These are phyloP conservation scores for Globisporangium abappressorium DNA, from an alignment of 352 stramenopile genomes.

Conservation along the genomic window DNA sequence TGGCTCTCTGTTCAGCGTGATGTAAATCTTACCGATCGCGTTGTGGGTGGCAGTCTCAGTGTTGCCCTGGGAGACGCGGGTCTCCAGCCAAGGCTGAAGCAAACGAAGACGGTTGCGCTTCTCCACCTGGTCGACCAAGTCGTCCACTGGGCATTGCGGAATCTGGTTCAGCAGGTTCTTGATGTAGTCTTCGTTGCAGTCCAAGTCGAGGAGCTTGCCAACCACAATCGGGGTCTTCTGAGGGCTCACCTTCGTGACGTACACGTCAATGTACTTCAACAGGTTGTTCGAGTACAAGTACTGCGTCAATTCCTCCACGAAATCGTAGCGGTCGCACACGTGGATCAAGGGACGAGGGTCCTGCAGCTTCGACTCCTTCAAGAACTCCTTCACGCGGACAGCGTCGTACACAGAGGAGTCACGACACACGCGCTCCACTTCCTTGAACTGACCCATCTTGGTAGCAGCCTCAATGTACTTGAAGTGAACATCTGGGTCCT, in stretches of 20 bases:
- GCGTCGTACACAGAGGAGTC: conserved; percentile 99
- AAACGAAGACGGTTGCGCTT: conserved; percentile 98
- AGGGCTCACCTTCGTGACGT: conserved; percentile 96
- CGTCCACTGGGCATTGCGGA: conserved; percentile 93
- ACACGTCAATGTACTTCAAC: conserved; percentile 99
- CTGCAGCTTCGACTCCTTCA: conserved; percentile 99
- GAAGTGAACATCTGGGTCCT: conserved; percentile 98
- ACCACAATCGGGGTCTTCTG: conserved; percentile 98
- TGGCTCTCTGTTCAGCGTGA: conserved; percentile 99
- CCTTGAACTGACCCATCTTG: conserved; percentile 99
- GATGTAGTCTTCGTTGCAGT: conserved; percentile 99
- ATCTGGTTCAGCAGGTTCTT: conserved; percentile 99
- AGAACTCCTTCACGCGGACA: conserved; percentile 99
- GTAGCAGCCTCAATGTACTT: conserved; percentile 99
- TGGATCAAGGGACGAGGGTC: conserved; percentile 99
- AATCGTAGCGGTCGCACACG: conserved; percentile 99
- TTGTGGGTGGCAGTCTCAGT: conserved; percentile 99
- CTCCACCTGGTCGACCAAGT: conserved; percentile 98
- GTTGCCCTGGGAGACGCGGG: conserved; percentile 97
- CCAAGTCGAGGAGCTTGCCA: conserved; percentile 97
- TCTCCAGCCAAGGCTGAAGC: conserved; percentile 99
- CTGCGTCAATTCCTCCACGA: conserved; percentile 99
- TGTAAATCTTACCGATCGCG: conserved; percentile 99
- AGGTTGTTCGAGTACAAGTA: conserved; percentile 99
- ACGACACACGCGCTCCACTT: conserved; percentile 98